Conservation (phyloP, 2,329 filamentous ascomycete genomes). For the Hymenoscyphus salicellus region DNA sequence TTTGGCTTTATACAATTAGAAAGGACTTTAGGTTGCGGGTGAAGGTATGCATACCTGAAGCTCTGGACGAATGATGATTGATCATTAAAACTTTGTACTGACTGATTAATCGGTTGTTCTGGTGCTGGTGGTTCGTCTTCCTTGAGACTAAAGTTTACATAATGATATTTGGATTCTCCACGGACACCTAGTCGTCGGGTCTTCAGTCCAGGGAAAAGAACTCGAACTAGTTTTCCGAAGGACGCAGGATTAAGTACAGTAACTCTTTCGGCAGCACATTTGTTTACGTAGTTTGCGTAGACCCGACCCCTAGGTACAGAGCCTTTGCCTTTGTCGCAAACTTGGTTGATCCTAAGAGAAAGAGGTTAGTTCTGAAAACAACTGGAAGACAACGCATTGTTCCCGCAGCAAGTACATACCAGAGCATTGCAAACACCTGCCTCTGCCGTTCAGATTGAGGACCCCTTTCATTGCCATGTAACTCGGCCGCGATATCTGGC, state of each 20-base stretch:
- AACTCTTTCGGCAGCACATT: constrained; percentile 88
- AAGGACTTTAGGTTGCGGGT: not conserved
- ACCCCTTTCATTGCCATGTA: constrained; percentile 75
- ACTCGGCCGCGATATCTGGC: constrained; percentile 69
- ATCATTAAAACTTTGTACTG: constrained; percentile 50
- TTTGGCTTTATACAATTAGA: constrained; percentile 28
- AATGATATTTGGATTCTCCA: constrained; percentile 98
- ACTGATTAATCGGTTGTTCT: constrained; percentile 40
- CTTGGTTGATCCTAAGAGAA: constrained; percentile 62
- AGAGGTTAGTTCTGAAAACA: not conserved
- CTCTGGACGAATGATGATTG: constrained; percentile 46
- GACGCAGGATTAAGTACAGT: constrained; percentile 95
- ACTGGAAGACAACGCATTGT: not conserved
- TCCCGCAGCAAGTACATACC: constrained; percentile 52
- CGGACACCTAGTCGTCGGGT: constrained; percentile 88
- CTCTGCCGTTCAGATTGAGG: constrained; percentile 79
- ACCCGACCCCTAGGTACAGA: constrained; percentile 91
- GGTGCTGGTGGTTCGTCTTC: constrained; percentile 49
- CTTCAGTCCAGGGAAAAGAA: constrained; percentile 92
- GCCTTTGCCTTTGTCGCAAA: constrained; percentile 71
- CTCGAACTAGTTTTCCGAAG: constrained; percentile 93
- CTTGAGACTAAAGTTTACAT: constrained; percentile 64
- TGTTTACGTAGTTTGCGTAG: constrained; percentile 90
- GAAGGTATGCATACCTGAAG: constrained; percentile 46
- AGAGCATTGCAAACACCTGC: constrained; percentile 85